Conservation (phyloP, 1,284 basidiomycete genomes). For the Acaromyces ingoldii region DNA sequence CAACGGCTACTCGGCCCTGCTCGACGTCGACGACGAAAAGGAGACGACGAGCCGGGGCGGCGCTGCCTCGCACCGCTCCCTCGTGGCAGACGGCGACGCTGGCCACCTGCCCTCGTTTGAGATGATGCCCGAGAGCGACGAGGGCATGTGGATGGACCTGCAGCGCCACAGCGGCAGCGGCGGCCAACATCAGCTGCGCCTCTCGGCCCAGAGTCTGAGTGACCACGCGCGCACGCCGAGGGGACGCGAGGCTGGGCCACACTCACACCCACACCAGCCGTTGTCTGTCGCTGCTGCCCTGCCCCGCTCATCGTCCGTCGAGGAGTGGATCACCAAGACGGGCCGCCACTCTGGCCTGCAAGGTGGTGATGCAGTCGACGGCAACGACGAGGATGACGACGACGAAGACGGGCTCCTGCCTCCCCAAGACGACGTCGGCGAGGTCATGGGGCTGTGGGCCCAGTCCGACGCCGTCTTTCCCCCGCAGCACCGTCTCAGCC, state of each 20-base stretch:
- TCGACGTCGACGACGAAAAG: conserved; percentile 7
- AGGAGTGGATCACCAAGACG: conserved; percentile 14
- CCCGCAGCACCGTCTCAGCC: not conserved
- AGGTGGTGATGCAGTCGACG: conserved; percentile 10
- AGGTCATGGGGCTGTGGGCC: conserved; percentile 18
- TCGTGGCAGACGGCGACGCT: not conserved
- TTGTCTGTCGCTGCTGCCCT: too few species aligned
- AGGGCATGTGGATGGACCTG: conserved; percentile 4
- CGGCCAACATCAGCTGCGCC: too few species aligned
- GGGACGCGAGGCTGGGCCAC: not conserved
- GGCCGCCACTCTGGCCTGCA: conserved; percentile 17
- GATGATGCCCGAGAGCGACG: conserved; percentile 6
- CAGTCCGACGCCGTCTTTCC: conserved; percentile 7
- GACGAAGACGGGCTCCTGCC: conserved; percentile 8
- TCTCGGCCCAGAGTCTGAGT: conserved; percentile 6
- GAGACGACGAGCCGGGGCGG: not conserved
- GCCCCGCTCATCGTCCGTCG: too few species aligned
- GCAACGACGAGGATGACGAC: conserved; percentile 9
- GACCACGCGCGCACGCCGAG: not conserved
- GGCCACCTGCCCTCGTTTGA: not conserved
- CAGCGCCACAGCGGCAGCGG: too few species aligned
- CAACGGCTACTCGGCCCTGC: conserved; percentile 12
- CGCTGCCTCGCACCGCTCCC: not conserved
- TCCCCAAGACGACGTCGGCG: conserved; percentile 16
- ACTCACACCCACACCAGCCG: too few species aligned